Base-by-base conservation (phyloP, 2,329 filamentous ascomycete species). In the Pyrenochaeta sp. region DNA sequence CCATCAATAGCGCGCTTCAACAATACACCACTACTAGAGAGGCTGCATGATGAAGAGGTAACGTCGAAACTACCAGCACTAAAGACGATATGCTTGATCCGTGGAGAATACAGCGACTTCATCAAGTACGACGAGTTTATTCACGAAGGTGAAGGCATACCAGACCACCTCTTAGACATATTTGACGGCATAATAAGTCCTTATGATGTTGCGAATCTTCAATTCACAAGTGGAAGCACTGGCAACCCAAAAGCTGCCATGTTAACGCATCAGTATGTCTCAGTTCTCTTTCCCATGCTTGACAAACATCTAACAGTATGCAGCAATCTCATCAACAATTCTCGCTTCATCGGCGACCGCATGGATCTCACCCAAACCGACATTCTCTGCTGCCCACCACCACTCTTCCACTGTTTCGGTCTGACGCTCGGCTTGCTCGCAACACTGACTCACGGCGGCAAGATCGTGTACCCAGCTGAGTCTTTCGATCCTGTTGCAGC, bases 351-450 rank as follows among this genome's bases (percentile, higher is more conserved):
- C 22, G 88, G 87, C 41, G 86, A 90, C 68, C 81, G 87, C 30
- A 88, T 91, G 86, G 78, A 81, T 4, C 77, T 93, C n/a, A 84
- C 82, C 0, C 50, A 61, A 6, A 72, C 81, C 3, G 88, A 92
- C 61, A 76, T 86, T 7, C 77, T 94, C 8, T 93, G 89, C 75
- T 94, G 89, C 67, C 89, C 89, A 3, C 89, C 89, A 0, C 89
- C 90, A 0, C 78, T 94, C 3, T 94, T 94, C 76, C 90, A 94
- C 74, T 93, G 88, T 74, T 93, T 93, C 63, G 89, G 89, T 1
- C 81, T 93, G 6, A 88, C 92, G 1, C 81, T 91, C 3, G 89
- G 89, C 7, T 77, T 92, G 30, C 79, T 92, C 41, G 85, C 87
- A 2, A 79, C 83, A 29, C 72, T 91, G 38, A 90, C 87, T 0